Conservation (phyloP, 2,329 filamentous ascomycete genomes). For the Cladosporium cucumerinum region DNA sequence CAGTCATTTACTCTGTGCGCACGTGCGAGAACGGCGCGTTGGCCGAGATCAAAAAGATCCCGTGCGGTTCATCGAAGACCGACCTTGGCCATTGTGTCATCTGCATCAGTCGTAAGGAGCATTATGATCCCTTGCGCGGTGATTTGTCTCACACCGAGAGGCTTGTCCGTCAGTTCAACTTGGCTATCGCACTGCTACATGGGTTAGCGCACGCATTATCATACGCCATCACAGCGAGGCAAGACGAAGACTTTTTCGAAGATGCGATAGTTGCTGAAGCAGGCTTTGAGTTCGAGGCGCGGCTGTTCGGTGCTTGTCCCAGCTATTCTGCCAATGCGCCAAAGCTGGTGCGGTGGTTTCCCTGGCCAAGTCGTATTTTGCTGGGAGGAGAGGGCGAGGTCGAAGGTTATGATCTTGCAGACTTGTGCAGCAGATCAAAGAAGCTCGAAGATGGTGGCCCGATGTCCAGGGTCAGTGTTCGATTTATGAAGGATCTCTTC, state of each 20-base stretch:
- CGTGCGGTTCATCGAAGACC: neutral
- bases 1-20: neutral
- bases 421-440: neutral
- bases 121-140: neutral
- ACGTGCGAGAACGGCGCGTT: neutral
- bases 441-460: neutral
- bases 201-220: conserved; percentile 5
- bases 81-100: neutral
- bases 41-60: neutral
- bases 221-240: neutral
- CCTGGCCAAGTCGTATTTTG: neutral
- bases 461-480: neutral
- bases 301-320: neutral
- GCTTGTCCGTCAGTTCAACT: neutral
- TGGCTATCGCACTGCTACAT: neutral
- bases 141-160: neutral
- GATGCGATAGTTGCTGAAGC: conserved; percentile 3
- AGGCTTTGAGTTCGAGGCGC: neutral
- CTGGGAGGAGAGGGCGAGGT: neutral
- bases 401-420: neutral
- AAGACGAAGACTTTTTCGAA: conserved; percentile 10
- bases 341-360: neutral
- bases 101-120: neutral
- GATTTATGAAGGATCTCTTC: neutral
- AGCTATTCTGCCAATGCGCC: neutral